Percentiles rank a stretch among this genome's conserved stretches.
These are phyloP conservation scores for Eucalyptus pauciflora DNA, from an alignment of 345 rosid species.

Conservation along the genomic window DNA sequence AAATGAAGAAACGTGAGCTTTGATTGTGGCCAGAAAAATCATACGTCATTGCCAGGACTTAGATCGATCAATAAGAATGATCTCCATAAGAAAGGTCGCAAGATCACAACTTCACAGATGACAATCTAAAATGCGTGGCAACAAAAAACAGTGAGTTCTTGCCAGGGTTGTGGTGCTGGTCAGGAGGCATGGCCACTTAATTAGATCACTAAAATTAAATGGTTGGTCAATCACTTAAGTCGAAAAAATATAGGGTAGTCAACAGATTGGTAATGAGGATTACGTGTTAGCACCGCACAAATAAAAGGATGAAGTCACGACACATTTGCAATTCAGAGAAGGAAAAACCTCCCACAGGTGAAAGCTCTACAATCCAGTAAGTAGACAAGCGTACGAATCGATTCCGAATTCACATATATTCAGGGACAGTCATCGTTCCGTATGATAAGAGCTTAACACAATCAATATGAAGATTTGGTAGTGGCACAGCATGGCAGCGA, in stretches of 20 bases:
- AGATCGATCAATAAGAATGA: not conserved
- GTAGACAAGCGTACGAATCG: not conserved
- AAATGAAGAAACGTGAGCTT: not conserved
- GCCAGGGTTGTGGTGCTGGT: not conserved
- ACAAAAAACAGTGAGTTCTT: not conserved
- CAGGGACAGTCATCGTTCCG: not conserved
- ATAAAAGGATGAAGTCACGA: not conserved
- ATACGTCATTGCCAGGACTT: not conserved
- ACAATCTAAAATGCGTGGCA: not conserved
- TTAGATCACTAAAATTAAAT: not conserved
- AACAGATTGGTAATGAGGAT: not conserved
- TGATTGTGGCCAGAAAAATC: not conserved
- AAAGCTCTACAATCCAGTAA: not conserved
- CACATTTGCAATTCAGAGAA: not conserved
- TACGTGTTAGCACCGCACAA: not conserved
- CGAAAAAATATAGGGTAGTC: not conserved
- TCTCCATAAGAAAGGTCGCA: not conserved
- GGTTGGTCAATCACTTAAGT: not conserved
- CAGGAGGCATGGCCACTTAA: not conserved
- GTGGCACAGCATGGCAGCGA: not conserved
- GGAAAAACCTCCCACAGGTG: not conserved
- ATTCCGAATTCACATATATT: not conserved
- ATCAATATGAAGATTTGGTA: not conserved
- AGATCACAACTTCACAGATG: not conserved
- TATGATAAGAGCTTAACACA: not conserved